Evolutionary conservation across 2,329 filamentous ascomycete genomes (phyloP).

Genomic region (Stenocarpella maydis): DNA sequence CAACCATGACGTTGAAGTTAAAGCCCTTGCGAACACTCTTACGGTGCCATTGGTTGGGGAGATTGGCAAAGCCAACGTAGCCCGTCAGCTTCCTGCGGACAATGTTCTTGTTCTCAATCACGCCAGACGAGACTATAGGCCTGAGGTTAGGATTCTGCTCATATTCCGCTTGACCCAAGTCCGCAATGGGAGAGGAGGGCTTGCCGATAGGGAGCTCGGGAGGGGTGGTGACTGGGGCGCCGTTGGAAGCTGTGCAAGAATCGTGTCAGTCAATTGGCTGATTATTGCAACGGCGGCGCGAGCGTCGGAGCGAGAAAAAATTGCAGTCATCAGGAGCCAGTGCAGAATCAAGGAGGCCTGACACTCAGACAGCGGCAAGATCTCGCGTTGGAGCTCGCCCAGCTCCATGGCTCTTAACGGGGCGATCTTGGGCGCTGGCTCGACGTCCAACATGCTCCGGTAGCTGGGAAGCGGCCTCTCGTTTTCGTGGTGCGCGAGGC

Average conservation of each 20-base stretch:
- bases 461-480: conserved; percentile 49
- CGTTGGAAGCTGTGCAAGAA: conserved; percentile 51
- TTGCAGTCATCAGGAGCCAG: conserved; percentile 29
- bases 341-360: conserved; percentile 44
- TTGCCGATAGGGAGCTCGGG: conserved; percentile 51
- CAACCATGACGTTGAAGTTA: conserved; percentile 99
- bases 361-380: conserved; percentile 43
- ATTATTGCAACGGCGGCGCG: background rate
- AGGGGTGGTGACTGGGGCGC: conserved; percentile 49
- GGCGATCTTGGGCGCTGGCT: conserved; percentile 55
- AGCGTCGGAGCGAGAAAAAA: background rate
- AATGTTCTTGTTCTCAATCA: conserved; percentile 87
- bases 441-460: conserved; percentile 64
- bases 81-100: conserved; percentile 97
- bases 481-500: conserved; percentile 46
- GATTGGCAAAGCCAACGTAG: conserved; percentile 97
- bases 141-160: conserved; percentile 49
- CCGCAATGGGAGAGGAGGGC: conserved; percentile 42
- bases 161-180: conserved; percentile 44
- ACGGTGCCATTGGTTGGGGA: conserved; percentile 99
- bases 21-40: conserved; percentile 99
- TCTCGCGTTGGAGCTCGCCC: conserved; percentile 54
- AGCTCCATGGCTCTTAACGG: conserved; percentile 54
- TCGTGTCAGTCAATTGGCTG: conserved; percentile 38
- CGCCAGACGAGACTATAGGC: conserved; percentile 52